Base-by-base conservation (phyloP, 768 basidiomycete genomes). In the Mycena filopes region DNA sequence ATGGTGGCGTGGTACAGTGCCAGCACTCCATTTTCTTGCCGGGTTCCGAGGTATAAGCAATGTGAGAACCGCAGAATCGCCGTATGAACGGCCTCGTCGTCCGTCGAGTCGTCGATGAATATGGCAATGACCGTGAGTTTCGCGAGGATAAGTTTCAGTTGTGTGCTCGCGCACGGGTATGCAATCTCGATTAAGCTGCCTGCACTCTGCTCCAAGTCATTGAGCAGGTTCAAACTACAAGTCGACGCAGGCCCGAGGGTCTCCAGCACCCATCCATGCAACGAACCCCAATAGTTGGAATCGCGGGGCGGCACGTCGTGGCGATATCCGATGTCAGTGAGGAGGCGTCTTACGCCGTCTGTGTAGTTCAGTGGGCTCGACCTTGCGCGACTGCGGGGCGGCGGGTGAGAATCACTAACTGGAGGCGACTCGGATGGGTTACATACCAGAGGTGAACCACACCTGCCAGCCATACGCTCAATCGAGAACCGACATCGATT, bases 41-140 rank as follows among this genome's bases (percentile, higher is more conserved):
- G 11, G n/a, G 56, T 48, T 1, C 63, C 63, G 7, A 25, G 55
- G 20, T 41, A 60, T 4, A 55, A n/a, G 36, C 18, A 55, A 21
- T 28, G 51, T 33, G 54, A 55, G 20, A 55, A 64, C 20, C 51
- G 55, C 1, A 51, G 28, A 40, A 64, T 38, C 10, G 56, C 25
- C n/a, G 8, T 8, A 18, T 57, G 46, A 1, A 64, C 25, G 18
- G 28, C 12, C 3, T 31, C 55, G n/a, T 64, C 48, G 11, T 64
- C 55, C 20, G 57, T 64, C 21, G 63, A 64, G n/a, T 64, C 63
- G 55, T 64, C 63, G 23, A 64, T 43, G 40, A 64, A 20, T 8
- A 57, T 56, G 18, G 41, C 63, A 13, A 64, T 36, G 3, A 55
- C 63, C 11, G 63, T 64, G 0, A 64, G 48, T 28, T 64, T 56